Base-by-base conservation (phyloP, 371 early-diverging fungal genomes). In the Syncephalastrum sp. region DNA sequence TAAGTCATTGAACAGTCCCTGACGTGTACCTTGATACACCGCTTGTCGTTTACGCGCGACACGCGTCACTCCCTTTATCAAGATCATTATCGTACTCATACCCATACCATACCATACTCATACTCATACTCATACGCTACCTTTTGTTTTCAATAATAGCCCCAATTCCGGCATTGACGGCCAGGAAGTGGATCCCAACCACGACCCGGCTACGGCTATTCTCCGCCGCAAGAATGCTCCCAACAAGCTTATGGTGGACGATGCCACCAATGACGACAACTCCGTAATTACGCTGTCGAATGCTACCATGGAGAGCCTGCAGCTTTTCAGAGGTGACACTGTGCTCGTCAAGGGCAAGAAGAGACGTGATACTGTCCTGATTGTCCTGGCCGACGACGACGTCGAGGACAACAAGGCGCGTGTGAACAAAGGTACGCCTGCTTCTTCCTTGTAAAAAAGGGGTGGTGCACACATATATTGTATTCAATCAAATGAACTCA, bases 261-360 rank as follows among this genome's bases (percentile, higher is more conserved):
- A 97, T 68, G 94, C 96, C 47, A 89, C 86, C 59, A 94, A 91
- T 68, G 98, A 97, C 74, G 98, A 98, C 72, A 97, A 95, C 83
- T 97, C 98, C 24, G 93, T 97, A 41, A 86, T 91, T 60, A 82
- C 89, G 27, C 78, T 98, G 57, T 90, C 89, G n/a, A 86, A 92
- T 29, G 92, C 89, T 41, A 96, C 97, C 49, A 93, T 98, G 88
- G 98, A 98, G 64, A 81, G 74, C 55, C 85, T 98, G 57, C 86
- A 88, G 50, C 87, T 98, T 50, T 98, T 97, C 83, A 82, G 87
- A 68, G 96, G 98, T 56, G 98, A 98, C 69, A 95, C 94, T 60
- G 91, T 99, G 42, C 74, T 95, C 48, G 79, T 99, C 61, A 96
- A 97, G 82, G 99, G 99, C 64, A 99, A 99, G 83, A 96, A 95